phyloP scores from a whole-genome alignment of 1,284 basidiomycete species.

The Stygiomarasmius scandens region DNA sequence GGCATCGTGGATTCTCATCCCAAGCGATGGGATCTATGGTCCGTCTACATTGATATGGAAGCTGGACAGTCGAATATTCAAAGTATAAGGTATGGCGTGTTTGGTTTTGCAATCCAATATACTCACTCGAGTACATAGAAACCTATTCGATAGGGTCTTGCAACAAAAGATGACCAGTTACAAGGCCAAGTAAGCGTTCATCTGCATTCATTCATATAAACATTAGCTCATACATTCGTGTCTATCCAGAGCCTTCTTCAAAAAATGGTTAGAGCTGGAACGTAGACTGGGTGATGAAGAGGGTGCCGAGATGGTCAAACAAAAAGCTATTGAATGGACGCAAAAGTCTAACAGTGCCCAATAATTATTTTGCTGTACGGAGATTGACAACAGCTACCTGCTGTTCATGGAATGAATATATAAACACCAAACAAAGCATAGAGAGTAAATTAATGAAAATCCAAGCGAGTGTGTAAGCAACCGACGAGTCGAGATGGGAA shows the following conservation, averaged over 20 bases:
- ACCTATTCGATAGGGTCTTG: slow-evolving; percentile 84
- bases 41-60: slow-evolving; percentile 97
- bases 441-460: slow-evolving; percentile 45
- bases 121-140: slow-evolving; percentile 45
- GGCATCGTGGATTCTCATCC: slow-evolving; percentile 94
- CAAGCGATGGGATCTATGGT: slow-evolving; percentile 95
- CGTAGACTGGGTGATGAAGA: slow-evolving; percentile 85
- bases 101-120: slow-evolving; percentile 4
- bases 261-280: slow-evolving; percentile 96
- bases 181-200: slow-evolving; percentile 80
- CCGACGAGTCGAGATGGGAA: slow-evolving; percentile 34
- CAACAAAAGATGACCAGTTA: slow-evolving; percentile 89
- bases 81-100: slow-evolving; percentile 59
- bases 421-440: slow-evolving; percentile 34
- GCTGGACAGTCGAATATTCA: slow-evolving; percentile 78
- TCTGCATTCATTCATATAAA: too few species aligned
- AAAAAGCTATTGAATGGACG: slow-evolving; percentile 89
- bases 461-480: slow-evolving; percentile 53
- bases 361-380: slow-evolving; percentile 17
- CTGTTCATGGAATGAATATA: slow-evolving; percentile 31
- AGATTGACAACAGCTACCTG: slow-evolving; percentile 9
- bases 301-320: slow-evolving; percentile 82
- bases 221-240: too few species aligned
- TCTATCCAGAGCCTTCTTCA: slow-evolving; percentile 87
- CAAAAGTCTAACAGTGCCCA: slow-evolving; percentile 44